These are phyloP conservation scores for Colletotrichum orbiculare DNA, from an alignment of 2,329 filamentous ascomycete genomes.

Conservation along the genomic window DNA sequence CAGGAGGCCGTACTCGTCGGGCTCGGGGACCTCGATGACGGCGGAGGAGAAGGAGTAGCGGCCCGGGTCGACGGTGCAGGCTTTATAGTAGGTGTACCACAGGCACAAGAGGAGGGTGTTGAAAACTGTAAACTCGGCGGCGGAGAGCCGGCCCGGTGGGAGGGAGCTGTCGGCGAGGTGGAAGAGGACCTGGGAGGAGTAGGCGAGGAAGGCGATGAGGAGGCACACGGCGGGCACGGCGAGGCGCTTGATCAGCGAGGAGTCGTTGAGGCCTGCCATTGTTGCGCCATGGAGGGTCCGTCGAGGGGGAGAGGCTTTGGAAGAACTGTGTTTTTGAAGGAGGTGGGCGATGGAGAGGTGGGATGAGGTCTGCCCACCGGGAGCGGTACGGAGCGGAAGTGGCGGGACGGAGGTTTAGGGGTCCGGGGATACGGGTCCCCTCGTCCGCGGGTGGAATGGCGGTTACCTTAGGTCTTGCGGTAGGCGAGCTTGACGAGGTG, in stretches of 20 bases:
- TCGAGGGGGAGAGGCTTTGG: neutral
- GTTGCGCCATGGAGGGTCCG: slow-evolving; percentile 33
- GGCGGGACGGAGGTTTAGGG: slow-evolving; percentile 12
- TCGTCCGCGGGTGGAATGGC: neutral
- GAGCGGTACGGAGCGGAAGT: neutral
- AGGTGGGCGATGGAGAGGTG: no score
- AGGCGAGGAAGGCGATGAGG: slow-evolving; percentile 76
- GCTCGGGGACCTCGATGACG: slow-evolving; percentile 46
- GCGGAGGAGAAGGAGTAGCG: slow-evolving; percentile 58
- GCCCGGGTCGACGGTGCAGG: slow-evolving; percentile 69
- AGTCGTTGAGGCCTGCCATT: slow-evolving; percentile 56
- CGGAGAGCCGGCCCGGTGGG: slow-evolving; percentile 69
- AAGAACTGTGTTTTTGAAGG: no score
- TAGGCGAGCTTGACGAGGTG: slow-evolving; percentile 36
- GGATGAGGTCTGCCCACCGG: slow-evolving; percentile 10
- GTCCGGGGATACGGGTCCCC: neutral
- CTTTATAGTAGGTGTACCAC: slow-evolving; percentile 75
- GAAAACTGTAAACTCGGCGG: slow-evolving; percentile 69
- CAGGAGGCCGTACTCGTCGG: slow-evolving; percentile 41
- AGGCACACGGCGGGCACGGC: slow-evolving; percentile 76
- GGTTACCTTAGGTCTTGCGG: slow-evolving; percentile 6
- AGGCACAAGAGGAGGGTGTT: slow-evolving; percentile 73
- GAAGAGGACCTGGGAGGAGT: slow-evolving; percentile 79
- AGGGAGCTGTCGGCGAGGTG: slow-evolving; percentile 64
- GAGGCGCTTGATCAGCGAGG: slow-evolving; percentile 60